phyloP scores from a whole-genome alignment of 192 early-diverging fungal genomes.

The Backusella morwellensis region DNA sequence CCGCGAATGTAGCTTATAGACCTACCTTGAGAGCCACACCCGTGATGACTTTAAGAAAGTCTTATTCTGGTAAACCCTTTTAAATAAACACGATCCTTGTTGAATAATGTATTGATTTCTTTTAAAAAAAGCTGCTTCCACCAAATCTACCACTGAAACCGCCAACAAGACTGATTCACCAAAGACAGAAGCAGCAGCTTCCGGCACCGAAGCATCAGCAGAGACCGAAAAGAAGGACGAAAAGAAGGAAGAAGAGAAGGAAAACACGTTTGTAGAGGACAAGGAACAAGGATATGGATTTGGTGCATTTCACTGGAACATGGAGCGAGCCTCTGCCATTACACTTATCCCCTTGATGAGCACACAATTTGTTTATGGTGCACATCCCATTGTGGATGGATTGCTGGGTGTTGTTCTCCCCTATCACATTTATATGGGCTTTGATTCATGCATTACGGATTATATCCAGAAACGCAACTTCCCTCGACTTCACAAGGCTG shows the following conservation, averaged over 20 bases:
- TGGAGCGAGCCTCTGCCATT: conserved; percentile 81
- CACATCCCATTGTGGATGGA: conserved; percentile 87
- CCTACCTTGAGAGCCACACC: background rate
- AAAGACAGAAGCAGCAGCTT: background rate
- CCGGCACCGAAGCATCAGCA: conserved; percentile 43
- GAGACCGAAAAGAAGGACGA: conserved; percentile 56
- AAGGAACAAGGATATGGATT: conserved; percentile 17
- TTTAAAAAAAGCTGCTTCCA: background rate
- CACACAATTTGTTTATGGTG: conserved; percentile 71
- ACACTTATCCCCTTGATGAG: conserved; percentile 72
- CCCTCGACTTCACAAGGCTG: conserved; percentile 58
- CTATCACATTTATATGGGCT: conserved; percentile 69
- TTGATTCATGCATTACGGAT: conserved; percentile 61
- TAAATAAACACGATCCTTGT: background rate
- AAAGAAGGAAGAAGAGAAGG: background rate
- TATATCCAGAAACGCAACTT: conserved; percentile 77
- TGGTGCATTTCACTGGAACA: conserved; percentile 95
- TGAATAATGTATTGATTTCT: background rate
- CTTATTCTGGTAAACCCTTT: background rate
- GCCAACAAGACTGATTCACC: background rate
- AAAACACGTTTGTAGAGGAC: background rate
- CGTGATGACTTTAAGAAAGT: background rate
- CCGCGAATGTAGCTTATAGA: background rate
- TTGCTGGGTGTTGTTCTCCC: conserved; percentile 88
- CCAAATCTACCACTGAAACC: background rate